Evolutionary conservation across 495 filamentous ascomycete species (phyloP).

Genomic region (Zalerion maritima): DNA sequence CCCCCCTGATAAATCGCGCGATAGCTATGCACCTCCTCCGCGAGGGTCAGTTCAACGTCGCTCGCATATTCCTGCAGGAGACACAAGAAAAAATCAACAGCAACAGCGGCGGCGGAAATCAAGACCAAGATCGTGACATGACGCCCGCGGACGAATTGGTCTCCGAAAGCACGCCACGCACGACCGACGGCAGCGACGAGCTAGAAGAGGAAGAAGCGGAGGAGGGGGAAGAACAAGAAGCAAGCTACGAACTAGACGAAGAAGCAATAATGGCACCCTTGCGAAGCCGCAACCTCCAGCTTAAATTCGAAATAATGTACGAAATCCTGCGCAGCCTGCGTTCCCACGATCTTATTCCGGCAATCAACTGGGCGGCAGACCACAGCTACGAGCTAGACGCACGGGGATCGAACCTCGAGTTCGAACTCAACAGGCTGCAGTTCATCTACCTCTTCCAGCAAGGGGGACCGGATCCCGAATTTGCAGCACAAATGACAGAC

Average conservation of each 20-base stretch:
- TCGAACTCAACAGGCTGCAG: constrained; percentile 76
- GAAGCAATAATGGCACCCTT: constrained; percentile 37
- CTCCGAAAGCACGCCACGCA: constrained; percentile 1
- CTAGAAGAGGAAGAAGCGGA: constrained; percentile 4
- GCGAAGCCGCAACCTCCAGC: constrained; percentile 53
- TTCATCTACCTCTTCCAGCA: constrained; percentile 70
- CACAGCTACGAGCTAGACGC: constrained; percentile 58
- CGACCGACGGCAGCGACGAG: constrained; percentile 12
- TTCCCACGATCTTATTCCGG: constrained; percentile 56
- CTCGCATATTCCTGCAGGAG: constrained; percentile 65
- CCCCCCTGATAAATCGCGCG: constrained; percentile 70
- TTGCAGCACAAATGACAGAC: no score
- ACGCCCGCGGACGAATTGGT: constrained; percentile 1
- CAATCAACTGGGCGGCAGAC: constrained; percentile 70
- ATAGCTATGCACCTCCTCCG: constrained; percentile 93
- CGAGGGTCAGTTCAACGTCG: constrained; percentile 84
- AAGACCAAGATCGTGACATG: constrained; percentile 5
- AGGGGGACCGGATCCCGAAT: constrained; percentile 26
- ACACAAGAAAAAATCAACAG: constrained; percentile 16
- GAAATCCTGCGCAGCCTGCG: constrained; percentile 66
- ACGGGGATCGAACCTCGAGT: constrained; percentile 84
- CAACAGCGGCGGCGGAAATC: constrained; percentile 1
- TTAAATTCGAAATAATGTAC: constrained; percentile 81
- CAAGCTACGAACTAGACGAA: constrained; percentile 12
- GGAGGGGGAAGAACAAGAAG: constrained; percentile 11